phyloP scores from a whole-genome alignment of 495 filamentous ascomycete species.

The Podospora australis region DNA sequence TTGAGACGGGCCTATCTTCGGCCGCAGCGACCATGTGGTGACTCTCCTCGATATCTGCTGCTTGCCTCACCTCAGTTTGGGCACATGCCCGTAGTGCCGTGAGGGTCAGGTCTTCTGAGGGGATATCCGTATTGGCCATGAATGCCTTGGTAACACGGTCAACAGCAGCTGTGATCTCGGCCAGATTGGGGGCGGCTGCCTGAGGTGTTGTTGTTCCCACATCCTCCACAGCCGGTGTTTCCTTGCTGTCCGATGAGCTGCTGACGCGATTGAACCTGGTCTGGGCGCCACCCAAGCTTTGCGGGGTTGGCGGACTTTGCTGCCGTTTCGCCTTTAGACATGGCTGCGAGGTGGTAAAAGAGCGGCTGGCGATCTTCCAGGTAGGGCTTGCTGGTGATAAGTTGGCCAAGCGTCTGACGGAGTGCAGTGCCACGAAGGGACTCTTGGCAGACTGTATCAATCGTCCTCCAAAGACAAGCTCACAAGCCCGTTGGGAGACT shows the following conservation, averaged over 20 bases:
- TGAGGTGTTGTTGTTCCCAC: no score
- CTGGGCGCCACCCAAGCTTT: conserved; percentile 3
- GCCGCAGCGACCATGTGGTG: conserved; percentile 10
- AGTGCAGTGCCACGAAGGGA: conserved; percentile 15
- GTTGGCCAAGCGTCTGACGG: conserved; percentile 13
- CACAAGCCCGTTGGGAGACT: conserved; percentile 25
- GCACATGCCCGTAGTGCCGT: conserved; percentile 26
- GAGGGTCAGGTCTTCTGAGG: conserved; percentile 26
- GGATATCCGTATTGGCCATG: conserved; percentile 23
- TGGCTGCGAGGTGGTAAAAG: conserved; percentile 17
- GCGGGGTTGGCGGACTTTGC: conserved; percentile 2
- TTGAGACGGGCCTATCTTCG: conserved; percentile 15
- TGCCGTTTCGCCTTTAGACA: conserved; percentile 18
- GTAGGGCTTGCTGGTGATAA: conserved; percentile 8
- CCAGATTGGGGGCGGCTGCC: conserved; percentile 7
- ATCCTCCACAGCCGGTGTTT: not conserved
- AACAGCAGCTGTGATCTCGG: conserved; percentile 18
- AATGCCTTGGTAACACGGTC: conserved; percentile 27
- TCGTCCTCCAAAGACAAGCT: conserved; percentile 16
- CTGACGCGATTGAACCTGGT: conserved; percentile 12
- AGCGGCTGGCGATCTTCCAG: conserved; percentile 15
- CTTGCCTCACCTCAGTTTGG: conserved; percentile 15
- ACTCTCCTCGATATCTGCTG: conserved; percentile 8
- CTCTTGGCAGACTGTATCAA: conserved; percentile 16
- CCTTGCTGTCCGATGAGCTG: conserved; percentile 1